Percentiles rank a stretch among this genome's conserved stretches.
Conservation (phyloP, 108 stramenopile genomes). For the Thalassiosira profunda region DNA sequence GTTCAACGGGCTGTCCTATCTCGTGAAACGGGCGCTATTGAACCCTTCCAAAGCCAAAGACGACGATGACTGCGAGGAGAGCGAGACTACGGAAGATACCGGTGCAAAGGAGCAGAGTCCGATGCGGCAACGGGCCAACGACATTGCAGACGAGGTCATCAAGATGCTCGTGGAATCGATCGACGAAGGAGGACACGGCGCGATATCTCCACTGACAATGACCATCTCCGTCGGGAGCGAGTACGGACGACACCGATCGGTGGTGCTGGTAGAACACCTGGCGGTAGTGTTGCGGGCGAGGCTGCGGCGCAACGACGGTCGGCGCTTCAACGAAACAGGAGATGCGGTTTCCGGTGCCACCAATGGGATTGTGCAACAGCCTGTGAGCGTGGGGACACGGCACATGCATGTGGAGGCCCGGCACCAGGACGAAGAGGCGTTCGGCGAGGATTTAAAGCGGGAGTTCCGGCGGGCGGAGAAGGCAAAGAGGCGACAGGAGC, state of each 20-base stretch:
- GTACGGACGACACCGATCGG: slow-evolving; percentile 78
- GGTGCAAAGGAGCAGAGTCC: slow-evolving; percentile 25
- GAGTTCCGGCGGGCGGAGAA: slow-evolving; percentile 35
- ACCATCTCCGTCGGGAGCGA: slow-evolving; percentile 73
- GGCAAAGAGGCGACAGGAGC: slow-evolving; percentile 22
- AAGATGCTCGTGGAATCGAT: slow-evolving; percentile 62
- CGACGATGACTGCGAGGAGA: not conserved
- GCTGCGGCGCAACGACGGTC: slow-evolving; percentile 48
- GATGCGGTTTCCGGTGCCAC: not conserved
- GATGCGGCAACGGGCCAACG: slow-evolving; percentile 42
- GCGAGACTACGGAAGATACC: not conserved
- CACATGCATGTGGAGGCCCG: slow-evolving; percentile 44
- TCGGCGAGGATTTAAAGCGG: slow-evolving; percentile 43
- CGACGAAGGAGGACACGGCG: slow-evolving; percentile 73
- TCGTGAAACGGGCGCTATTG: slow-evolving; percentile 68
- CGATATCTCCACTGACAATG: slow-evolving; percentile 75
- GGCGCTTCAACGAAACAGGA: slow-evolving; percentile 13
- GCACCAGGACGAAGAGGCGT: slow-evolving; percentile 53
- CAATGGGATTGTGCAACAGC: slow-evolving; percentile 45
- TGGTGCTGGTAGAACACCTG: slow-evolving; percentile 62
- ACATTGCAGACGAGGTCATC: slow-evolving; percentile 54
- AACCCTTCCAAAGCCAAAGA: slow-evolving; percentile 15
- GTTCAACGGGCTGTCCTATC: slow-evolving; percentile 71
- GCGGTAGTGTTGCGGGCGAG: slow-evolving; percentile 41
- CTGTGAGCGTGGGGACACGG: slow-evolving; percentile 52